Percentiles rank a stretch among this genome's conserved stretches.
Evolutionary conservation across 2,329 filamentous ascomycete species (phyloP).

Genomic region (Ophiostoma perfectum): DNA sequence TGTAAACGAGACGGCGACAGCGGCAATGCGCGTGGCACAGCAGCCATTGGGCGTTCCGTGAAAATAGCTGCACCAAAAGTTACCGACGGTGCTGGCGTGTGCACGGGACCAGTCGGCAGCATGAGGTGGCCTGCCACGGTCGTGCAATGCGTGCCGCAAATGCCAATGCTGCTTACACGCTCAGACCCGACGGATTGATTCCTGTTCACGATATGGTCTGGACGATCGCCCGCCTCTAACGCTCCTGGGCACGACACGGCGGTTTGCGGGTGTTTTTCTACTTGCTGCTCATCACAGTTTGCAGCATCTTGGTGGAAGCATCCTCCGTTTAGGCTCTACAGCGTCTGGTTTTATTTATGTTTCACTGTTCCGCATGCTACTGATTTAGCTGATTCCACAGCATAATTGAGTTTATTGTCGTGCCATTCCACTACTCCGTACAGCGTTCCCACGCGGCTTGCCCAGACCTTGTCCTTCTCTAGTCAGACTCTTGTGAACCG

Average conservation of each 20-base stretch:
- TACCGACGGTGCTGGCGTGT: not conserved
- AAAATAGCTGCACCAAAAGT: not conserved
- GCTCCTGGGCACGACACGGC: not conserved
- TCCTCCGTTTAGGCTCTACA: no score
- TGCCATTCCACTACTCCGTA: no score
- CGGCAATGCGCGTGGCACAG: not conserved
- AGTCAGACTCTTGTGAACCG: no score
- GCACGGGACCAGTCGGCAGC: no score
- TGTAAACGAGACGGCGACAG: not conserved
- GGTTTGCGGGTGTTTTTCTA: not conserved
- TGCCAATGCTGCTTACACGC: not conserved
- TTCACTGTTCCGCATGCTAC: no score
- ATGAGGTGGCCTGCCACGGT: not conserved
- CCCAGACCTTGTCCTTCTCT: no score
- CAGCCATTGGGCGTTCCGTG: not conserved
- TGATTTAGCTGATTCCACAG: no score
- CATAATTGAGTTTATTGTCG: no score
- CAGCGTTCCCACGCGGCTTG: no score
- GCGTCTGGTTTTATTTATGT: no score
- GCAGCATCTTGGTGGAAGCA: no score
- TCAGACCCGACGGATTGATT: not conserved
- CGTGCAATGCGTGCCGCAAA: not conserved
- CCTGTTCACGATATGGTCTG: not conserved
- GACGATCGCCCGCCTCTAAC: not conserved
- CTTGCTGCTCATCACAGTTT: not conserved